phyloP scores from a whole-genome alignment of 2,329 filamentous ascomycete species.

The Proliferodiscus dingleyae region DNA sequence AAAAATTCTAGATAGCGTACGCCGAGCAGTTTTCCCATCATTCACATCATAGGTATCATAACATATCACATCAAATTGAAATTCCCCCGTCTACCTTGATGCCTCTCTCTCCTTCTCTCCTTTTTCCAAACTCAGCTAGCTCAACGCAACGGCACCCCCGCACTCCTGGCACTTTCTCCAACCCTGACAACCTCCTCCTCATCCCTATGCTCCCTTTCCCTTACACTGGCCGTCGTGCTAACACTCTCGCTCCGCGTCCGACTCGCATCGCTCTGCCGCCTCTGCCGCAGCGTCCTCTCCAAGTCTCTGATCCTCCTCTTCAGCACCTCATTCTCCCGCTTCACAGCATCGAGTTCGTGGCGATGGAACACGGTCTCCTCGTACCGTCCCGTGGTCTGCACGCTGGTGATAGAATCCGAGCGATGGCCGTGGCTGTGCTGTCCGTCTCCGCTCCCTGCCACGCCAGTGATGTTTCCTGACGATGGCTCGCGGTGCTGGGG shows the following conservation, averaged over 20 bases:
- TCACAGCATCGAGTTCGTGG: constrained; percentile 55
- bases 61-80: too few species aligned
- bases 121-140: too few species aligned
- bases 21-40: too few species aligned
- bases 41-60: too few species aligned
- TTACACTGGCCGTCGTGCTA: constrained; percentile 46
- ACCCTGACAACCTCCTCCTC: constrained; percentile 58
- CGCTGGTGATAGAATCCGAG: constrained; percentile 34
- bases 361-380: constrained; percentile 59
- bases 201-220: constrained; percentile 37
- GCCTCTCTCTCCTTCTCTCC: too few species aligned
- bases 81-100: too few species aligned
- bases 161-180: constrained; percentile 56
- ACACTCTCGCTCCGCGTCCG: constrained; percentile 48
- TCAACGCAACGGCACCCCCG: constrained; percentile 28
- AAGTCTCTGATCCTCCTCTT: constrained; percentile 58
- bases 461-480: constrained; percentile 13
- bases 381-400: constrained; percentile 54
- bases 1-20: too few species aligned
- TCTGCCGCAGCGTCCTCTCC: constrained; percentile 44
- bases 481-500: constrained; percentile 24
- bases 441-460: constrained; percentile 1
- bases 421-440: constrained; percentile 4
- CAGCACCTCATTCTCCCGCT: constrained; percentile 58
- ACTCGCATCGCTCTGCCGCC: constrained; percentile 37